Base-by-base conservation (phyloP, 176 grass and related monocot species). In the Tuctoria greenei region DNA sequence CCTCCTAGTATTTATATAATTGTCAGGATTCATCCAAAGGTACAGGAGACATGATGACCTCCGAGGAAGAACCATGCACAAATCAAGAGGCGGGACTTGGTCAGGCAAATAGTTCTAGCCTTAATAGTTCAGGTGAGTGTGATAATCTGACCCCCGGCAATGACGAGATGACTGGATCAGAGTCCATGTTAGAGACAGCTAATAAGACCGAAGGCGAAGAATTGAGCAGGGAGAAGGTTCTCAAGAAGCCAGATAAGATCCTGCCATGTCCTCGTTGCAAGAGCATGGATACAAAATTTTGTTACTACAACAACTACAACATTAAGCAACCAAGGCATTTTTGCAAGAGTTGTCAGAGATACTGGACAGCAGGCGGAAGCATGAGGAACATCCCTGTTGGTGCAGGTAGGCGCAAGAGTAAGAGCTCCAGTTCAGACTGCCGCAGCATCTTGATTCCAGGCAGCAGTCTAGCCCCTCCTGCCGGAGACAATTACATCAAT, bases 261-360 rank as follows among this genome's bases (percentile, higher is more conserved):
- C 76, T 93, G 51, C 80, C 83, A 34, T 93, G 90, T 82, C 90
- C 90, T 43, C 83, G 90, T 26, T 93, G 90, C 83, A 89, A 73
- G 25, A 93, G 90, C 79, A 86, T 82, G 80, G 90, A 93, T 52
- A 93, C 90, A 40, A 93, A 89, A 35, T 93, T 93, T 56, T 93
- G 90, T 62, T 93, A 93, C 72, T 93, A 89, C 72, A 93, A 93
- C 60, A 93, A 93, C 67, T 87, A 93, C 87, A 93, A 89, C 66
- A 83, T 93, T 12, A 89, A 85, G 80, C 96, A 99, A 63, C 96
- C 96, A 59, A 82, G 96, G 37, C 87, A 99, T 79, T 95, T 92
- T 77, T 99, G 96, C 70, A 99, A 92, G 83, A 90, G 91, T 56
- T 99, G 96, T 82, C 92, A 99, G 74, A 88, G 96, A 41, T 99